Percentiles rank a stretch among this genome's conserved stretches.
Conservation (phyloP, 2,329 filamentous ascomycete species). For the Incumbomyces lentus region DNA sequence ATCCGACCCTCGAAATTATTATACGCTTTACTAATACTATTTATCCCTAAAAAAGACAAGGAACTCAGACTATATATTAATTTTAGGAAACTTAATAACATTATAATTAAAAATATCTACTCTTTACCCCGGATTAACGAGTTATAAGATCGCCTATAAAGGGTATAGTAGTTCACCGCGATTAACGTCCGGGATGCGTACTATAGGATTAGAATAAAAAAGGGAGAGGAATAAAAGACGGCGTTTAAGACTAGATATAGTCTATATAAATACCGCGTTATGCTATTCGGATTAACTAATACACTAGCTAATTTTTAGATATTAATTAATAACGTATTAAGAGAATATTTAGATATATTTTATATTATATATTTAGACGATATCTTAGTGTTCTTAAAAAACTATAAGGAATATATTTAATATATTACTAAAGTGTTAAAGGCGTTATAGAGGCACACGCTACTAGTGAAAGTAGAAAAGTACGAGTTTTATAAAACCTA, state of each 20-base stretch:
- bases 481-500: constrained; percentile 23
- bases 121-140: not conserved
- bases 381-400: too few relatives aligned
- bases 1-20: not conserved
- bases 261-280: constrained; percentile 15
- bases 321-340: constrained; percentile 10
- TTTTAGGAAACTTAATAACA: not conserved
- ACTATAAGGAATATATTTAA: constrained; percentile 22
- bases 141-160: not conserved
- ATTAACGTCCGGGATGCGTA: constrained; percentile 2
- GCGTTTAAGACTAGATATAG: constrained; percentile 12
- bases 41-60: not conserved
- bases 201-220: constrained; percentile 4
- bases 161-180: not conserved
- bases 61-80: not conserved
- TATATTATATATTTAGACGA: constrained; percentile 17
- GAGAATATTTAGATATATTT: constrained; percentile 10
- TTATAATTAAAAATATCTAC: not conserved
- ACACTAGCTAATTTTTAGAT: constrained; percentile 7
- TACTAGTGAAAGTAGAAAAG: constrained; percentile 23
- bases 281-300: constrained; percentile 12
- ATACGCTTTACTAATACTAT: not conserved
- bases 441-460: constrained; percentile 5
- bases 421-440: constrained; percentile 14
- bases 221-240: constrained; percentile 10